Percentiles rank a stretch among this genome's conserved stretches.
These are phyloP conservation scores for Sorghum bicolor DNA, from an alignment of 176 grass and related monocot species.

Conservation along the genomic window DNA sequence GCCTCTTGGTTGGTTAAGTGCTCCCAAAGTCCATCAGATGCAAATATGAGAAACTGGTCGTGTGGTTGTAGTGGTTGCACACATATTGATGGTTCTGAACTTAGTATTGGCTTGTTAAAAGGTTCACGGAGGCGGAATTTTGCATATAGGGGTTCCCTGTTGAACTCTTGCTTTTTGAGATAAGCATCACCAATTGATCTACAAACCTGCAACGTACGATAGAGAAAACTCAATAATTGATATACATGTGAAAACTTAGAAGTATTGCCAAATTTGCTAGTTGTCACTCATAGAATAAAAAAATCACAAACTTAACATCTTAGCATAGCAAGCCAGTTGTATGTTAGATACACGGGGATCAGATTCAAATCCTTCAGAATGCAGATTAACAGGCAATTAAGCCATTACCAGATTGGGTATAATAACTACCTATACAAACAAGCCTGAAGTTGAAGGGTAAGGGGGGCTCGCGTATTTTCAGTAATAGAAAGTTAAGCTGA, in stretches of 20 bases:
- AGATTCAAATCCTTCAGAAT: background rate
- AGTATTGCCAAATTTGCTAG: background rate
- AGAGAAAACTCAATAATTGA: background rate
- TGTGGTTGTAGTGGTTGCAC: conserved; percentile 66
- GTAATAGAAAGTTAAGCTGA: background rate
- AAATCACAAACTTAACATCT: background rate
- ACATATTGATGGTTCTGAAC: conserved; percentile 74
- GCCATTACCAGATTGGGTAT: background rate
- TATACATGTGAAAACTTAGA: background rate
- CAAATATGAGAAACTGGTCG: conserved; percentile 93
- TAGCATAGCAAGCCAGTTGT: background rate
- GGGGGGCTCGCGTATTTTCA: background rate
- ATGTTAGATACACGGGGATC: background rate
- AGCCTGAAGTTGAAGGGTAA: background rate
- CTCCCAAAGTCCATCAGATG: conserved; percentile 96
- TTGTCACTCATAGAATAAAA: conserved; percentile 28
- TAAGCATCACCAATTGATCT: conserved; percentile 93
- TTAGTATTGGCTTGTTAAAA: conserved; percentile 77
- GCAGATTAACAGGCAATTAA: background rate
- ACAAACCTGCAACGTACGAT: conserved; percentile 57
- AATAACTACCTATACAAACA: background rate
- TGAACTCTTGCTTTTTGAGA: conserved; percentile 84
- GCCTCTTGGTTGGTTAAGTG: conserved; percentile 92
- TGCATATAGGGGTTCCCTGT: conserved; percentile 64
- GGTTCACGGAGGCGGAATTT: conserved; percentile 84